Conservation (phyloP, 2,329 filamentous ascomycete species). For the Apiospora koreana region DNA sequence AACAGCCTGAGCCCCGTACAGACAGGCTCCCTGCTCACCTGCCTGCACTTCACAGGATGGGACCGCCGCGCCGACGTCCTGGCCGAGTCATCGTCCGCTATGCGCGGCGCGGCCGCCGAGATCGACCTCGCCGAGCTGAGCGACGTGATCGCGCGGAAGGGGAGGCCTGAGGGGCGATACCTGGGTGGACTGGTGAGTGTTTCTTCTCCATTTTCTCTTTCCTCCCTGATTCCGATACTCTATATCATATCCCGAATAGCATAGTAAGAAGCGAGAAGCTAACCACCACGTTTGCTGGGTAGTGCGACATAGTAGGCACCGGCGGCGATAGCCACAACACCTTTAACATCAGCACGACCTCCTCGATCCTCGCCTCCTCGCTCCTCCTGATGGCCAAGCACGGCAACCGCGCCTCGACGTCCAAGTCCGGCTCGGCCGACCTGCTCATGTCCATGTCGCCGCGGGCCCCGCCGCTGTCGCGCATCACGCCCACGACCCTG, state of each 20-base stretch:
- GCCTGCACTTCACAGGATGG: conserved; percentile 86
- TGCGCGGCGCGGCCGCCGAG: conserved; percentile 76
- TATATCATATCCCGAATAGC: conserved; percentile 14
- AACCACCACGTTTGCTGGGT: conserved; percentile 12
- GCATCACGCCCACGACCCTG: conserved; percentile 72
- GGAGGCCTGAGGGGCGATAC: conserved; percentile 72
- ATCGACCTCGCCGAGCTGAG: conserved; percentile 67
- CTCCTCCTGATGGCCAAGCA: conserved; percentile 89
- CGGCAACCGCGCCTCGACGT: conserved; percentile 93
- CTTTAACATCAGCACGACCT: conserved; percentile 96
- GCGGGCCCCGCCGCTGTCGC: conserved; percentile 70
- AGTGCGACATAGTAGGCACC: conserved; percentile 94
- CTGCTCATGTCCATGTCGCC: conserved; percentile 77
- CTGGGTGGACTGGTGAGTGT: conserved; percentile 75
- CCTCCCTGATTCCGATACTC: not conserved
- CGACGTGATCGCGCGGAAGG: conserved; percentile 60
- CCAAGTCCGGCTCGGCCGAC: conserved; percentile 93
- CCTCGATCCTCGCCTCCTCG: conserved; percentile 87
- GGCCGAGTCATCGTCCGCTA: conserved; percentile 78
- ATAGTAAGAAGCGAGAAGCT: not conserved
- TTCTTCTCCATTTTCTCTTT: not conserved
- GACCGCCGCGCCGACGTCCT: conserved; percentile 85
- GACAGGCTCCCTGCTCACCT: conserved; percentile 82
- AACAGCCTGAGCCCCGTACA: conserved; percentile 87
- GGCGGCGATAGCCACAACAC: conserved; percentile 96